phyloP scores from a whole-genome alignment of 192 early-diverging fungal species.

The Podila epicladia region DNA sequence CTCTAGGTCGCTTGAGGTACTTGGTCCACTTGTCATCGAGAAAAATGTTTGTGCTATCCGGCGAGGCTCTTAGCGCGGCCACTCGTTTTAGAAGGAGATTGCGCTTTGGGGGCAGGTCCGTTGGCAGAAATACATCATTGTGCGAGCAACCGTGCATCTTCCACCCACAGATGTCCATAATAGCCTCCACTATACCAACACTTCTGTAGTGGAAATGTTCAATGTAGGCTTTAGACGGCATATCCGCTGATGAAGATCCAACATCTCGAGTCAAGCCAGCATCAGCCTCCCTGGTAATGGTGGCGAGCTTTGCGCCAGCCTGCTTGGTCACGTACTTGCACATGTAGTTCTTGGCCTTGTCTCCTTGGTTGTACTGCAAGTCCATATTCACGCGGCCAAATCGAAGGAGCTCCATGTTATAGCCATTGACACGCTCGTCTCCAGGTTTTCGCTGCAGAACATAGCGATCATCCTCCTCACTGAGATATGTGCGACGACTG shows the following conservation, averaged over 20 bases:
- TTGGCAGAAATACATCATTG: not conserved
- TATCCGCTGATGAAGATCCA: not conserved
- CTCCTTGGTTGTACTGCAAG: constrained; percentile 22
- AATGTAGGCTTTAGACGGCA: constrained; percentile 12
- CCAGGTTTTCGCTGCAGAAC: constrained; percentile 16
- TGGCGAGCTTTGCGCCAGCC: constrained; percentile 15
- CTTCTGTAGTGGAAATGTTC: constrained; percentile 29
- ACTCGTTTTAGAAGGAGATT: not conserved
- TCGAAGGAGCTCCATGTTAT: constrained; percentile 31
- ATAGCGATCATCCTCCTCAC: constrained; percentile 11
- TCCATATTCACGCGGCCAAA: constrained; percentile 27
- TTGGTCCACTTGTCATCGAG: constrained; percentile 5
- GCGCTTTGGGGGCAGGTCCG: not conserved
- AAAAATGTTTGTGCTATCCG: constrained; percentile 3
- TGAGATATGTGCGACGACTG: constrained; percentile 8
- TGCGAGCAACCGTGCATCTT: constrained; percentile 28
- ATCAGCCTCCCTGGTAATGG: constrained; percentile 7
- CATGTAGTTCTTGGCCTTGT: constrained; percentile 23
- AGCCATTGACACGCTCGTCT: constrained; percentile 22
- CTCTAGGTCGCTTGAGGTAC: not conserved
- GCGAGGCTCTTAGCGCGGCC: not conserved
- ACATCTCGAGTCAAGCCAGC: not conserved
- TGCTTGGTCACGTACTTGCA: constrained; percentile 26
- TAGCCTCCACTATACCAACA: constrained; percentile 28
- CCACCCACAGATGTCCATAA: constrained; percentile 33